Base-by-base conservation (phyloP, 768 basidiomycete genomes). In the Nevesoporus exiguus region DNA sequence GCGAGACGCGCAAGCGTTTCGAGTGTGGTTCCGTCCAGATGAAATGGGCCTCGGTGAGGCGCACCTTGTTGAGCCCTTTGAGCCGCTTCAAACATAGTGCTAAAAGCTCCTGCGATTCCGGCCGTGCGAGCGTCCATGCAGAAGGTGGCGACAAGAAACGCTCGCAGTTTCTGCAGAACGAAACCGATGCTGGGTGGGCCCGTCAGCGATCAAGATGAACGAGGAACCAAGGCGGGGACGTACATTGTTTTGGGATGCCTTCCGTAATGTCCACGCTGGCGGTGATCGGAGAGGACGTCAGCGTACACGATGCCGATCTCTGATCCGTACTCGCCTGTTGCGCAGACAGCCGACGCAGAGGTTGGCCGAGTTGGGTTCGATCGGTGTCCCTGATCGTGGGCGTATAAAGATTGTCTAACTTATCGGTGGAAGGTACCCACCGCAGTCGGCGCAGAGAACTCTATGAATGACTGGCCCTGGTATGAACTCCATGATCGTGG, bases 21-120 rank as follows among this genome's bases (percentile, higher is more conserved):
- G 91, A 94, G 73, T 99, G 96, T 3, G 97, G 97, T 67, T 99
- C 97, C 21, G 97, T 99, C 97, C 97, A 99, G 65, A 98, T 93
- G 71, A 98, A 98, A 59, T 93, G 91, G 2, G 97, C 97, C 58
- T 98, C 96, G n/a, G 97, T 95, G 40, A 99, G 74, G 46, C 96
- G 89, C 25, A 98, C 93, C 77, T 93, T 95, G 63, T 84, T 87
- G 22, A 98, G 77, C 3, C 94, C 94, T 67, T 95, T 96, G 63
- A 98, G 83, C 71, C 95, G 96, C 69, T 90, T 92, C 54, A 99
- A 74, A 71, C 97, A 98, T 53, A 98, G 86, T 3, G 96, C 90
- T 30, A 99, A 80, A 24, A 99, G 79, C 66, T 98, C 95, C 49
- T 96, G 76, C 0, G 93, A 96, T 76, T 99, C 97, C 0, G 90